phyloP scores from a whole-genome alignment of 2,329 filamentous ascomycete species.

The Dactylonectria estremocensis region DNA sequence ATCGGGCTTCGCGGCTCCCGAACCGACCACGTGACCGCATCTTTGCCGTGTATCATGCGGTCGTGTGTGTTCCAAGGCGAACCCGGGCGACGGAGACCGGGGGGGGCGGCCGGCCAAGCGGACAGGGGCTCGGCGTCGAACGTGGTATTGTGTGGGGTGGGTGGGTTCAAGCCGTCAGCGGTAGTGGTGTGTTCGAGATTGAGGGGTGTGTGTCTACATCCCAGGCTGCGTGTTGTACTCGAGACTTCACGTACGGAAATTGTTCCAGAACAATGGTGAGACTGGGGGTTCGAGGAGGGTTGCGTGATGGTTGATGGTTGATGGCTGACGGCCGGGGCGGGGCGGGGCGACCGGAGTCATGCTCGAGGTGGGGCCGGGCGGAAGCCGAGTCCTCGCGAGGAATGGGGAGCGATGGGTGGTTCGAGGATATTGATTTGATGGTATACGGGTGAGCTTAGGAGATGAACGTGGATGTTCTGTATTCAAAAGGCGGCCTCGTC shows the following conservation, averaged over 20 bases:
- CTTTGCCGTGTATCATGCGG: not conserved
- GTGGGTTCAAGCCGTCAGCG: too few species aligned
- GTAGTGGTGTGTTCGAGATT: too few species aligned
- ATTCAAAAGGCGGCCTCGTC: too few species aligned
- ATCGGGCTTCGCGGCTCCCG: not conserved
- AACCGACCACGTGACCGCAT: not conserved
- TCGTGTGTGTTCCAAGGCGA: not conserved
- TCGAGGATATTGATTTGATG: too few species aligned
- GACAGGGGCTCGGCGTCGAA: not conserved
- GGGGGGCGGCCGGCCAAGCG: not conserved
- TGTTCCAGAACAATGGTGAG: not conserved
- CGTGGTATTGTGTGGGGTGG: too few species aligned
- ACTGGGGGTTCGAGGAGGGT: not conserved
- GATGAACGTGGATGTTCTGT: too few species aligned
- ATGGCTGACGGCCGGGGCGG: not conserved
- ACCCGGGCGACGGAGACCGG: too few species aligned
- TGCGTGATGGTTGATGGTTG: not conserved
- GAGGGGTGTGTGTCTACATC: too few species aligned
- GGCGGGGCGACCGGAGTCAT: not conserved
- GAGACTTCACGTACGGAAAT: not conserved
- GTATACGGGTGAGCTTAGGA: too few species aligned
- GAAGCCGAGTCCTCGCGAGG: not conserved
- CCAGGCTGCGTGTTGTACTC: too few species aligned
- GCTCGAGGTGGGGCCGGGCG: constrained; percentile 1
- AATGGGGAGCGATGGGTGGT: too few species aligned